phyloP scores from a whole-genome alignment of 768 basidiomycete genomes.

The Tylopilus sp. region DNA sequence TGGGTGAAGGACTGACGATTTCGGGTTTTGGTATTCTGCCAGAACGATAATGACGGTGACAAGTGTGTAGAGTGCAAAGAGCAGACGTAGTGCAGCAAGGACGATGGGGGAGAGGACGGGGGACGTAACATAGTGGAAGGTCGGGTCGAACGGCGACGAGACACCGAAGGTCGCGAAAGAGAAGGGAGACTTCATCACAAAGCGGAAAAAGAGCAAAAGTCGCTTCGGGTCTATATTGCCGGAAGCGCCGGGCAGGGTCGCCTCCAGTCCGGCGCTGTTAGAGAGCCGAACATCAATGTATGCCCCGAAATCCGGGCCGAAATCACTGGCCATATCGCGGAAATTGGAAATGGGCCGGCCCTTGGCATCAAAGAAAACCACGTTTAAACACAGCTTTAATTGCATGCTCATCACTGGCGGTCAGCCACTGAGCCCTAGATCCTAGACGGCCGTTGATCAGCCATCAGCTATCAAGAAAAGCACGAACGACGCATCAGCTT shows the following conservation, averaged over 20 bases:
- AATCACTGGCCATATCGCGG: no score
- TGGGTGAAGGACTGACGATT: constrained; percentile 31
- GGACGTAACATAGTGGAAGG: constrained; percentile 38
- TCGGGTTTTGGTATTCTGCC: constrained; percentile 16
- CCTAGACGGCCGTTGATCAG: constrained; percentile 15
- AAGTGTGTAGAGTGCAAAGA: constrained; percentile 51
- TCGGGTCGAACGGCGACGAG: constrained; percentile 38
- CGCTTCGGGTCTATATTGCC: neutral
- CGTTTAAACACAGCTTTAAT: no score
- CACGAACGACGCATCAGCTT: constrained; percentile 32
- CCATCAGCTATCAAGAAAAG: neutral
- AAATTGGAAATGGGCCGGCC: no score
- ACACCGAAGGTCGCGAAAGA: constrained; percentile 32
- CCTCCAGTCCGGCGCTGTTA: no score
- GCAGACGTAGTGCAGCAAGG: constrained; percentile 44
- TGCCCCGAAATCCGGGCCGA: no score
- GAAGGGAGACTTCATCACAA: neutral
- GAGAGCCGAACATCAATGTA: no score
- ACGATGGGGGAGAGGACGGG: constrained; percentile 40
- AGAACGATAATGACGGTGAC: constrained; percentile 36
- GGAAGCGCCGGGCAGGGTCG: no score
- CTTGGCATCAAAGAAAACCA: no score
- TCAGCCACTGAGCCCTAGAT: constrained; percentile 17
- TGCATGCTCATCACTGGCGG: no score
- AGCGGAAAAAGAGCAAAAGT: neutral